Base-by-base conservation (phyloP, 2,329 filamentous ascomycete genomes). In the Ascochyta pisi region DNA sequence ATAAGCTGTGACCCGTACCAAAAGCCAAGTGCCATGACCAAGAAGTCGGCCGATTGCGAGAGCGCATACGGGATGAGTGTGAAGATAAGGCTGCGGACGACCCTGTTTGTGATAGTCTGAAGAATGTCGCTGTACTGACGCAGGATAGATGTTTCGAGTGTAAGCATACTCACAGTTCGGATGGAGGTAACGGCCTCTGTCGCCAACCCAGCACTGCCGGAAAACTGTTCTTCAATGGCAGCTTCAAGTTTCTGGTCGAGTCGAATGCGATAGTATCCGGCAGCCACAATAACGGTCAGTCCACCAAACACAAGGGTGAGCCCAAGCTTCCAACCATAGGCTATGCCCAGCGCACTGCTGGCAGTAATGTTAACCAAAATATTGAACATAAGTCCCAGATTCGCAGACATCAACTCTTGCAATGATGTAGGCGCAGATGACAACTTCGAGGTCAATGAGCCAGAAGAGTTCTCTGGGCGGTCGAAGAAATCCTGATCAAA, bases 401-500 rank as follows among this genome's bases (percentile, higher is more conserved):
- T 96, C n/a, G 45, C 51, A 4, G 51, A 54, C 51, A 54, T 54
- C 27, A 86, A 84, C 44, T 92, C 93, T 63, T 89, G 92, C 49
- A 97, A 85, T 95, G 0, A 92, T 91, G 76, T 96, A 89, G 0
- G 91, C 96, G 2, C 93, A 13, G 50, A 54, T 8, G 50, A 49
- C 12, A 97, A 80, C 77, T 96, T 95, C 1, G 59, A 91, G 0
- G 92, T 96, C 67, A 97, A 79, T 1, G 91, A 89, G 62, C 94
- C 93, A 4, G 91, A 87, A 6, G 89, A 91, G 73, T 97, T 96
- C 74, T 94, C 89, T 57, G 95, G 90, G 29, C 81, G 83, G 73
- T 97, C 93, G 66, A 96, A 97, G 75, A 92, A 97, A 27, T 86
- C 81, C 16, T 49, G 56, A 31, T 50, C 38, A 49, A 53, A 50